Evolutionary conservation across 169 alveolate species (phyloP).

Genomic region (Eimeria sp.): DNA sequence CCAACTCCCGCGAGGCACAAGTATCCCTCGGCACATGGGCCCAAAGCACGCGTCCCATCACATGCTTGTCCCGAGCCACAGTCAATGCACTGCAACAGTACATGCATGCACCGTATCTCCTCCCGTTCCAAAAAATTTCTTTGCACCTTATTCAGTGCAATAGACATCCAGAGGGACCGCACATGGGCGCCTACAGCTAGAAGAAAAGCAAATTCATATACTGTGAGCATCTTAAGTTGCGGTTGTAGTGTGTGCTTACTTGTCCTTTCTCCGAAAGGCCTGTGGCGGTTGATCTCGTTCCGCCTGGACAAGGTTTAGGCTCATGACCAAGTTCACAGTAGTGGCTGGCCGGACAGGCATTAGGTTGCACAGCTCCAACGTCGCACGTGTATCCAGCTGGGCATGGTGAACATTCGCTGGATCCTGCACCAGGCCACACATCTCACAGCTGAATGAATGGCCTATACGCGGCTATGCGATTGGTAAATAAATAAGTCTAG

Average conservation of each 20-base stretch:
- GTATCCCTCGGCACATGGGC: conserved; percentile 52
- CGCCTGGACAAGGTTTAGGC: conserved; percentile 54
- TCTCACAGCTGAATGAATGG: neutral
- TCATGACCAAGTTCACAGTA: conserved; percentile 34
- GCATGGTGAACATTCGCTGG: conserved; percentile 64
- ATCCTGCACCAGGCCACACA: neutral
- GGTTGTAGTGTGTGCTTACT: neutral
- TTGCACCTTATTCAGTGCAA: neutral
- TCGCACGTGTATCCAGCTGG: conserved; percentile 78
- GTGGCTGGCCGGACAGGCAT: conserved; percentile 57
- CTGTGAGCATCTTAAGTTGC: neutral
- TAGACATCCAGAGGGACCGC: neutral
- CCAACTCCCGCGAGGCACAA: conserved; percentile 69
- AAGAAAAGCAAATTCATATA: neutral
- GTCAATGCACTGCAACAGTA: conserved; percentile 56
- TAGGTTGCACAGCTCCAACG: conserved; percentile 37
- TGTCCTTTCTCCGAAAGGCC: conserved; percentile 57
- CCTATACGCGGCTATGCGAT: neutral
- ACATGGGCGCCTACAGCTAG: neutral
- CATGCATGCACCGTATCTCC: neutral
- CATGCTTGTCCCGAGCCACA: conserved; percentile 72
- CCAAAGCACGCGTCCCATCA: conserved; percentile 52
- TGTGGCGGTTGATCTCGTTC: conserved; percentile 43
- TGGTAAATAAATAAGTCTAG: too few relatives aligned
- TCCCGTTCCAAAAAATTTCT: neutral